Conservation (phyloP, 2,329 filamentous ascomycete genomes). For the Botryotinia convoluta region DNA sequence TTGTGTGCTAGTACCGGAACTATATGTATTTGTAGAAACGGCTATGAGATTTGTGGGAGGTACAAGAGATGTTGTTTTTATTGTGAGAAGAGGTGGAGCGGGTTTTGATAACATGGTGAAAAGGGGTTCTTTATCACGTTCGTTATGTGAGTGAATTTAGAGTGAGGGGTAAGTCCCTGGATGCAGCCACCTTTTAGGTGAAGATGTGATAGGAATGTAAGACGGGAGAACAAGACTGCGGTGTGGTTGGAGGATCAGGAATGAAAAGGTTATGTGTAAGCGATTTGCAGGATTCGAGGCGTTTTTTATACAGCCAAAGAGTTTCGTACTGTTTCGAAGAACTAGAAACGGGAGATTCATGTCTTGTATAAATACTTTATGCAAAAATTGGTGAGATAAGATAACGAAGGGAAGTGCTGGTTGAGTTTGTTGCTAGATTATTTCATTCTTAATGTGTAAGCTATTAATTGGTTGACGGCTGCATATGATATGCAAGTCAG, state of each 20-base stretch:
- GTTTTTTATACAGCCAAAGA: constrained; percentile 1
- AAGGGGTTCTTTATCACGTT: constrained; percentile 10
- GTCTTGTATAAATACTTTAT: constrained; percentile 4
- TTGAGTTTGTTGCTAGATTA: constrained; percentile 8
- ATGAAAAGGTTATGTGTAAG: constrained; percentile 18
- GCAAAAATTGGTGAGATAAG: constrained; percentile 15
- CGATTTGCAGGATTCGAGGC: constrained; percentile 15
- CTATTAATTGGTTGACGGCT: constrained; percentile 19
- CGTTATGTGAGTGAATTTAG: neutral
- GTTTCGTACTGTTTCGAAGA: neutral
- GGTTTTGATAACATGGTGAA: neutral
- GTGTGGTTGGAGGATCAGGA: constrained; percentile 2
- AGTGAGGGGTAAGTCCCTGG: constrained; percentile 16
- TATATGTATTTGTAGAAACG: neutral
- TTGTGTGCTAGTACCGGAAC: neutral
- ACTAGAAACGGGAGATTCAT: neutral
- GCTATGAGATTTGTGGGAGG: constrained; percentile 15
- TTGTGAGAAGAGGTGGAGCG: constrained; percentile 7
- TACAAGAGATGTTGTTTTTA: neutral
- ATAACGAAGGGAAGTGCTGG: constrained; percentile 15
- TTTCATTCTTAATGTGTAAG: constrained; percentile 19
- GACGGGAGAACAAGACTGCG: neutral
- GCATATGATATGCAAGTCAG: constrained; percentile 21
- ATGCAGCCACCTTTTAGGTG: constrained; percentile 1
- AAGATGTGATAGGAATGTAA: constrained; percentile 16